Evolutionary conservation across 257 asterid genomes (phyloP), one percentile per base, ranked within the genome.

Genomic region (Capsicum baccatum): DNA sequence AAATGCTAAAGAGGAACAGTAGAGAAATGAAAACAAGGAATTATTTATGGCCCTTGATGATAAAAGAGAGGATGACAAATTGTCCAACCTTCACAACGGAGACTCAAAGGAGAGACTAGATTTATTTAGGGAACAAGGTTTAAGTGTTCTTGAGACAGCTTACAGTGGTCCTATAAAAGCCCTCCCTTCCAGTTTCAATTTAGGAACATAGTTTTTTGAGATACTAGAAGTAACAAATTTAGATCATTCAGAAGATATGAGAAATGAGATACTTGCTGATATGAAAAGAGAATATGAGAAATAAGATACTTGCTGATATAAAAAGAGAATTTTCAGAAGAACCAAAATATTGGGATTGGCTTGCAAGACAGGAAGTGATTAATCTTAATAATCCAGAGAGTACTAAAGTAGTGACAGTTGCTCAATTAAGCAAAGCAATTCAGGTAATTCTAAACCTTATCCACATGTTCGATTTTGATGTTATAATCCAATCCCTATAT

Each of bases 271-370:
- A 85, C 92, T 91, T 42, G 83, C 86, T 83, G 97, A 26, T 26
- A 26, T 26, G 26, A 26, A 26, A 26, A 26, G 26, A 26, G 26
- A 26, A 26, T 26, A 26, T 26, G 26, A 26, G 26, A 26, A 26
- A 26, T 26, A 1, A 26, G 26, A 26, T 26, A 26, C 26, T 26
- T 26, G 26, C 26, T 26, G 26, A 92, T 89, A 83, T 96, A 93
- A 91, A 88, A 89, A 86, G 86, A 84, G 95, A 94, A 81, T 96
- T 94, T 79, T 87, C 92, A 0, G 84, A 86, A 86, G 91, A 91
- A 33, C 96, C 98, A 15, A 54, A 48, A 42, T 96, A 93, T 87
- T 96, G 98, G 98, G 97, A 96, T 85, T 96, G 99, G 99, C 92
- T 93, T 67, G 98, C 98, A 17, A 91, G 97, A 86, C 86, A 52